Evolutionary conservation across 805 yeast species (phyloP).

Genomic region (Torulaspora delbrueckii): DNA sequence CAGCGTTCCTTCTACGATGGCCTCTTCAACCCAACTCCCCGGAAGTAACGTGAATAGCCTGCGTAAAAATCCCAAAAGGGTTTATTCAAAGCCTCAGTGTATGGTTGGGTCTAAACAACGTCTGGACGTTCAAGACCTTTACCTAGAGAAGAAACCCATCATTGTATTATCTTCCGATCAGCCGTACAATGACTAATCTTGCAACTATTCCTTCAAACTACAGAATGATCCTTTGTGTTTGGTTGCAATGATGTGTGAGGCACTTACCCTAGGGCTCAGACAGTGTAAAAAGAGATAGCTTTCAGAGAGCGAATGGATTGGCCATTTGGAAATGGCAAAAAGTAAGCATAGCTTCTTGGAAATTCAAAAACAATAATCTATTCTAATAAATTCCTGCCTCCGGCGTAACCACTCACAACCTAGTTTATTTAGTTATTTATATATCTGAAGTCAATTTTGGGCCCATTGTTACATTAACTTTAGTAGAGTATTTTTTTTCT

Average conservation of each 20-base stretch:
- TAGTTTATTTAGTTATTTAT: too few species aligned
- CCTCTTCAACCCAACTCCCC: neutral
- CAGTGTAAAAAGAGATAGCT: too few species aligned
- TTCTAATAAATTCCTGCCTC: too few species aligned
- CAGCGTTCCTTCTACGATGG: neutral
- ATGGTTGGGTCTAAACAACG: conserved; percentile 4
- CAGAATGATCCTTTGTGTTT: neutral
- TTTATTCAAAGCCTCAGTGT: conserved; percentile 2
- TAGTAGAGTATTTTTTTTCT: too few species aligned
- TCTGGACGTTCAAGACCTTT: conserved; percentile 5
- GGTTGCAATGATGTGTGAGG: neutral
- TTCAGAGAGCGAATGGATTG: too few species aligned
- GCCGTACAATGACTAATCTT: neutral
- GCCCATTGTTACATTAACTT: too few species aligned
- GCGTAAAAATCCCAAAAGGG: neutral
- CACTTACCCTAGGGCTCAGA: too few species aligned
- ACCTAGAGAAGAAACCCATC: neutral
- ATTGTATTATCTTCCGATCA: neutral
- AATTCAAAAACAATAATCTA: too few species aligned
- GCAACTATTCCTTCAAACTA: neutral
- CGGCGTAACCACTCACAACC: too few species aligned
- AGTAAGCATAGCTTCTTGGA: too few species aligned
- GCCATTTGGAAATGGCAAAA: too few species aligned
- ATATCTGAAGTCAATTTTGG: too few species aligned
- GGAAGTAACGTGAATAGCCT: neutral